Evolutionary conservation across 1,284 basidiomycete species (phyloP).

Genomic region (Peniophora sp.): DNA sequence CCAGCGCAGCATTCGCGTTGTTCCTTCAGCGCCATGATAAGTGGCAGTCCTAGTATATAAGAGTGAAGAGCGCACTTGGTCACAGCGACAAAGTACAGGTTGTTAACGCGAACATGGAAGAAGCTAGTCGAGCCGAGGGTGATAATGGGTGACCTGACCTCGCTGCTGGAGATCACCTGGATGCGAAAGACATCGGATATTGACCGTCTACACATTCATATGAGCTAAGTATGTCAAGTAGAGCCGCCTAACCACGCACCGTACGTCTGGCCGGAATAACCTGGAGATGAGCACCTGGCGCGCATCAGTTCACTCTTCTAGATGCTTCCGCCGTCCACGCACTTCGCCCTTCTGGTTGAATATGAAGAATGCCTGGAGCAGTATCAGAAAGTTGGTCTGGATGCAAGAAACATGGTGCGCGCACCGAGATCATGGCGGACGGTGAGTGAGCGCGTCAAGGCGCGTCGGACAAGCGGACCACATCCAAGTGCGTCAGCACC

Average conservation of each 20-base stretch:
- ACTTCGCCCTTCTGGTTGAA: slow-evolving; percentile 98
- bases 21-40: slow-evolving; percentile 42
- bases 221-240: not conserved
- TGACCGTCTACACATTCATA: slow-evolving; percentile 74
- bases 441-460: too few relatives aligned
- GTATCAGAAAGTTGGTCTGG: not conserved
- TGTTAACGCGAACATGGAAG: slow-evolving; percentile 94
- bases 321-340: slow-evolving; percentile 15
- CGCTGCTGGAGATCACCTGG: slow-evolving; percentile 96
- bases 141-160: slow-evolving; percentile 95
- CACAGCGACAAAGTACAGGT: slow-evolving; percentile 90
- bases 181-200: slow-evolving; percentile 97
- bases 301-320: not conserved
- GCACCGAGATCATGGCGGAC: slow-evolving; percentile 19
- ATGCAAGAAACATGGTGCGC: not conserved
- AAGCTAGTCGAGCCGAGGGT: slow-evolving; percentile 96
- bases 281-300: slow-evolving; percentile 86
- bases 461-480: too few relatives aligned
- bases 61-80: slow-evolving; percentile 67
- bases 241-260: slow-evolving; percentile 43
- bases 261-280: slow-evolving; percentile 89
- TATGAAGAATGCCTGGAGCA: slow-evolving; percentile 86
- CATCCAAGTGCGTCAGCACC: too few relatives aligned
- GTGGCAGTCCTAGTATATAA: not conserved
- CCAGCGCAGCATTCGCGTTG: slow-evolving; percentile 95